phyloP scores from a whole-genome alignment of 179 eudicot genomes.

The Beta lomatogona region DNA sequence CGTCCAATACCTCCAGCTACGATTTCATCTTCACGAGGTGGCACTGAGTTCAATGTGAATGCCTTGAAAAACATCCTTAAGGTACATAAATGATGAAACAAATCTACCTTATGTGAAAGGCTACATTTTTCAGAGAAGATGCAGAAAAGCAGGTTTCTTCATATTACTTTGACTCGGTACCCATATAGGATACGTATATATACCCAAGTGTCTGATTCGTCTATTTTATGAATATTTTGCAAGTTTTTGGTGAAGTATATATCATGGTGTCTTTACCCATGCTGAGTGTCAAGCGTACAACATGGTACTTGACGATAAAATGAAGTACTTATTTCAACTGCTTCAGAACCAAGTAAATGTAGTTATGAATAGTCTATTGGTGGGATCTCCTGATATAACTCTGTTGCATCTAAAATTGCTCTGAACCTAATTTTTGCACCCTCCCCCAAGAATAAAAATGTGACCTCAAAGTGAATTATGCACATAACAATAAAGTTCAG shows the following conservation, averaged over 20 bases:
- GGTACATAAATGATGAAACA: conserved; percentile 12
- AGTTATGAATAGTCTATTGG: not conserved
- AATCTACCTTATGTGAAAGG: not conserved
- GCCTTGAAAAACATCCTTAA: conserved; percentile 48
- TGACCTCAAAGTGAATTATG: not conserved
- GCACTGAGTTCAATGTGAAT: conserved; percentile 88
- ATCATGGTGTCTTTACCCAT: too few species aligned
- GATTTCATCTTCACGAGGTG: conserved; percentile 72
- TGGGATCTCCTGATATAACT: not conserved
- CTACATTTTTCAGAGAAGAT: not conserved
- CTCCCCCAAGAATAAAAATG: not conserved
- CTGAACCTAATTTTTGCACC: too few species aligned
- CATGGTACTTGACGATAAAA: too few species aligned
- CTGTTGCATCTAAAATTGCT: too few species aligned
- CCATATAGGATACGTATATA: too few species aligned
- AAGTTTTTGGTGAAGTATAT: too few species aligned
- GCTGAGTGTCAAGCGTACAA: too few species aligned
- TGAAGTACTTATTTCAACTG: not conserved
- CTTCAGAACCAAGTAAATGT: not conserved
- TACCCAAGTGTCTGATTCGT: too few species aligned
- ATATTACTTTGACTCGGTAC: too few species aligned
- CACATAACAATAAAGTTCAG: not conserved
- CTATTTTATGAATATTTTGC: too few species aligned
- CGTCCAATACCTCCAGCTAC: conserved; percentile 70
- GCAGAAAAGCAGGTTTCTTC: not conserved